Conservation (phyloP, 352 stramenopile species). For the Pythium periplocum region DNA sequence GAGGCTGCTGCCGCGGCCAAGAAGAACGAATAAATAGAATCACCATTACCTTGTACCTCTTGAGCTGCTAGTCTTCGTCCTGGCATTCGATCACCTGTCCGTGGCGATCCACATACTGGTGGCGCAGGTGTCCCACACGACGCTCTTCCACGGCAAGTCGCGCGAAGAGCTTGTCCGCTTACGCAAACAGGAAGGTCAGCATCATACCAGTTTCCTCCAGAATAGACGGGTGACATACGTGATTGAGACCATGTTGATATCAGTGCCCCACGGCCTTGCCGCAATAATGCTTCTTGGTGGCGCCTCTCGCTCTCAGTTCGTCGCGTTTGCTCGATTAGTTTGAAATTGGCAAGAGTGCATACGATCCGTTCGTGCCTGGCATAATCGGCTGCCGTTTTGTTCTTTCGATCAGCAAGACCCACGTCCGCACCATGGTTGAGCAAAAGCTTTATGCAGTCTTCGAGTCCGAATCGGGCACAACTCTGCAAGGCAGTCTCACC, state of each 20-base stretch:
- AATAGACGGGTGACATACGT: slow-evolving; percentile 24
- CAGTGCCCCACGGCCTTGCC: slow-evolving; percentile 34
- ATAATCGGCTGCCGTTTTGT: slow-evolving; percentile 35
- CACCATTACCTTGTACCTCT: slow-evolving; percentile 1
- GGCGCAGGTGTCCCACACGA: slow-evolving; percentile 43
- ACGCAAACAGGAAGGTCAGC: slow-evolving; percentile 1
- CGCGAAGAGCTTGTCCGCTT: slow-evolving; percentile 41
- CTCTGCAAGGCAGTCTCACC: slow-evolving; percentile 55
- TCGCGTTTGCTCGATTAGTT: slow-evolving; percentile 30
- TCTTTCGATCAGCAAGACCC: slow-evolving; percentile 27
- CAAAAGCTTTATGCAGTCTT: slow-evolving; percentile 51
- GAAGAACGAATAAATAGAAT: slow-evolving; percentile 15
- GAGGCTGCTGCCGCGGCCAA: slow-evolving; percentile 44
- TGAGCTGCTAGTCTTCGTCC: slow-evolving; percentile 23
- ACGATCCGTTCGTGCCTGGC: slow-evolving; percentile 28
- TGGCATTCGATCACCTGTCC: slow-evolving; percentile 46
- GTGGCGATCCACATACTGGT: slow-evolving; percentile 49
- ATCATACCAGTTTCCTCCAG: slow-evolving; percentile 1
- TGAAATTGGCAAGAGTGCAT: slow-evolving; percentile 33
- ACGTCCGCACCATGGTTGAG: slow-evolving; percentile 32
- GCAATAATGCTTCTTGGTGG: slow-evolving; percentile 23
- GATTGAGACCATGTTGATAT: slow-evolving; percentile 45
- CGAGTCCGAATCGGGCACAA: slow-evolving; percentile 43
- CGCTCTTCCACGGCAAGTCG: slow-evolving; percentile 42
- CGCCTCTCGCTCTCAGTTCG: slow-evolving; percentile 24